These are phyloP conservation scores for Phanerochaete carnosa DNA, from an alignment of 768 basidiomycete genomes.

Conservation along the genomic window DNA sequence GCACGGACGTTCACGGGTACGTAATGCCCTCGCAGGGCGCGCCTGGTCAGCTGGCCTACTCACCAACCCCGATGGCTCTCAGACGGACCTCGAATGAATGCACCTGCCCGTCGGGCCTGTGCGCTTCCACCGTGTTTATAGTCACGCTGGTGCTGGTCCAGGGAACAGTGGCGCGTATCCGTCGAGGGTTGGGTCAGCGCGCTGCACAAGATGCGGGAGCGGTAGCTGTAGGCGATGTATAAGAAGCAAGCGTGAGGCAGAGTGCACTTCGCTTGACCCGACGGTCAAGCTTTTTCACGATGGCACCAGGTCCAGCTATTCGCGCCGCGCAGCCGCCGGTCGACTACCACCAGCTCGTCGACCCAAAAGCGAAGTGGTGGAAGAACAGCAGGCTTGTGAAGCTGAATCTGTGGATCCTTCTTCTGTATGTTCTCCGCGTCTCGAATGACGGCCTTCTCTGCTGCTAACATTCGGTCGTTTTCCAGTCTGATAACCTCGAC, in stretches of 20 bases:
- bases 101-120: slow-evolving; percentile 2
- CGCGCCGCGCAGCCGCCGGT: slow-evolving; percentile 34
- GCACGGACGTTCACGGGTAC: neutral
- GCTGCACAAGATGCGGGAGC: neutral
- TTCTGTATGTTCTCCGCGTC: slow-evolving; percentile 44
- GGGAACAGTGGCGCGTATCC: neutral
- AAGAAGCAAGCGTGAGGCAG: neutral
- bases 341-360: slow-evolving; percentile 49
- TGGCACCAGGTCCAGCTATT: neutral
- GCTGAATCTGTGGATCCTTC: slow-evolving; percentile 67
- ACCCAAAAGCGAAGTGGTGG: slow-evolving; percentile 71
- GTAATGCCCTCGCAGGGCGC: neutral
- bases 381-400: slow-evolving; percentile 68
- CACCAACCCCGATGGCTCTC: neutral
- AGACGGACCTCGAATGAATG: slow-evolving; percentile 3
- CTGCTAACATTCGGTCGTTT: neutral
- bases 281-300: neutral
- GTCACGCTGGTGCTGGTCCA: neutral
- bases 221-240: neutral
- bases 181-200: neutral
- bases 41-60: neutral
- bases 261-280: neutral
- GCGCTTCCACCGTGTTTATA: neutral
- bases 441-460: neutral
- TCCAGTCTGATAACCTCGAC: slow-evolving; percentile 71